Conservation (phyloP, 2,329 filamentous ascomycete species). For the Fusarium torulosum region DNA sequence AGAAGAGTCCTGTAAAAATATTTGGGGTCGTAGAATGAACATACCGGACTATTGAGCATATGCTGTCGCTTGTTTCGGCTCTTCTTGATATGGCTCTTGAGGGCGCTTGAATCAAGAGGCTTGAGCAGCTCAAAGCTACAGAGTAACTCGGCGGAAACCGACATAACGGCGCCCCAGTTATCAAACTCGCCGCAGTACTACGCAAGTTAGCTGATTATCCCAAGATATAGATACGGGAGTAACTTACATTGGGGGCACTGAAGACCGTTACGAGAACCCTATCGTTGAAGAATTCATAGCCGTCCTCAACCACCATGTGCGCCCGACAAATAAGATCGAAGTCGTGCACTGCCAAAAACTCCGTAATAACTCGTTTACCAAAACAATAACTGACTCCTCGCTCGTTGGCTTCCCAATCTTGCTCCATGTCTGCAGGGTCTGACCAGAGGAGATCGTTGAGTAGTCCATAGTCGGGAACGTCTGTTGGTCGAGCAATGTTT, state of each 20-base stretch:
- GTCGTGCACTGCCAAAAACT: conserved; percentile 93
- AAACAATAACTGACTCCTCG: conserved; percentile 98
- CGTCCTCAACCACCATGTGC: conserved; percentile 99
- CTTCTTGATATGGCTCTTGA: conserved; percentile 99
- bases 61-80: conserved; percentile 93
- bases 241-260: conserved; percentile 92
- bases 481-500: conserved; percentile 93
- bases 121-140: conserved; percentile 98
- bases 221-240: not conserved
- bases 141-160: conserved; percentile 89
- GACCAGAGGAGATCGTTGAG: conserved; percentile 97
- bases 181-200: conserved; percentile 99
- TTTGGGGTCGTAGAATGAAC: conserved; percentile 56
- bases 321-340: conserved; percentile 97
- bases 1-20: conserved; percentile 2
- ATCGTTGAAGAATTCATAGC: conserved; percentile 98
- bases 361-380: conserved; percentile 96
- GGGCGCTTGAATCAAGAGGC: conserved; percentile 91
- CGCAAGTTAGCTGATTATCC: conserved; percentile 46
- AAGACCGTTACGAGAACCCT: conserved; percentile 96
- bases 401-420: conserved; percentile 98
- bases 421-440: conserved; percentile 97
- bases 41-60: conserved; percentile 95
- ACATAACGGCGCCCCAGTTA: conserved; percentile 99
- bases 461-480: conserved; percentile 96